These are phyloP conservation scores for Phoenix roebelenii DNA, from an alignment of 176 grass and related monocot species.

Conservation along the genomic window DNA sequence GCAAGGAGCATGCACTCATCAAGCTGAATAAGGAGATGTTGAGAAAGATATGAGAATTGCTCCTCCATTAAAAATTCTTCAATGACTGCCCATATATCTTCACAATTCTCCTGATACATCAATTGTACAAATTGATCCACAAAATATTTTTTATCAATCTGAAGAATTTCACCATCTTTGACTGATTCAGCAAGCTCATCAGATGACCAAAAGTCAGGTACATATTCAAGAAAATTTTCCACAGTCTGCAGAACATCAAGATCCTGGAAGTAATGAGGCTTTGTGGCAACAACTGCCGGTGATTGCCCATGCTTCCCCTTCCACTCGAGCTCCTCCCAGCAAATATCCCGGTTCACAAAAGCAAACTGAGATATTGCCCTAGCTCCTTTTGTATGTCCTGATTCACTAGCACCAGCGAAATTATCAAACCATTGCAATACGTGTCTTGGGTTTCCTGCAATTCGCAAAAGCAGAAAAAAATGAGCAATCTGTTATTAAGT, in stretches of 20 bases:
- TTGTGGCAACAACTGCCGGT: constrained; percentile 84
- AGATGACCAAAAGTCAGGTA: constrained; percentile 82
- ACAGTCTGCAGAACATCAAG: constrained; percentile 75
- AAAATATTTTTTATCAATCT: constrained; percentile 67
- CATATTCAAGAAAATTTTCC: constrained; percentile 81
- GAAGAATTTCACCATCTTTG: constrained; percentile 77
- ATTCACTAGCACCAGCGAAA: constrained; percentile 62
- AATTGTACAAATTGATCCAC: constrained; percentile 47
- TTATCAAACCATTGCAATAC: constrained; percentile 80
- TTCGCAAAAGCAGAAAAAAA: constrained; percentile 4
- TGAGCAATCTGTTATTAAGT: neutral
- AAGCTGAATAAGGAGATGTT: constrained; percentile 55
- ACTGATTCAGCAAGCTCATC: constrained; percentile 74
- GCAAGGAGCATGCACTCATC: constrained; percentile 56
- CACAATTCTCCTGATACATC: constrained; percentile 66
- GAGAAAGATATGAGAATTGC: constrained; percentile 69
- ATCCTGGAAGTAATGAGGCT: constrained; percentile 85
- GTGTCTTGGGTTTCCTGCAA: constrained; percentile 45
- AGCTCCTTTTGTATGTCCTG: constrained; percentile 63
- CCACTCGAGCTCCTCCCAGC: constrained; percentile 97
- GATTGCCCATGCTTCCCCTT: constrained; percentile 86
- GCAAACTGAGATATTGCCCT: constrained; percentile 74
- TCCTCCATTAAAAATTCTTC: constrained; percentile 64
- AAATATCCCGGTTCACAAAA: constrained; percentile 74
- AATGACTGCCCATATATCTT: constrained; percentile 57